Conservation (phyloP, 495 filamentous ascomycete genomes). For the Aspergillus conjunctus region DNA sequence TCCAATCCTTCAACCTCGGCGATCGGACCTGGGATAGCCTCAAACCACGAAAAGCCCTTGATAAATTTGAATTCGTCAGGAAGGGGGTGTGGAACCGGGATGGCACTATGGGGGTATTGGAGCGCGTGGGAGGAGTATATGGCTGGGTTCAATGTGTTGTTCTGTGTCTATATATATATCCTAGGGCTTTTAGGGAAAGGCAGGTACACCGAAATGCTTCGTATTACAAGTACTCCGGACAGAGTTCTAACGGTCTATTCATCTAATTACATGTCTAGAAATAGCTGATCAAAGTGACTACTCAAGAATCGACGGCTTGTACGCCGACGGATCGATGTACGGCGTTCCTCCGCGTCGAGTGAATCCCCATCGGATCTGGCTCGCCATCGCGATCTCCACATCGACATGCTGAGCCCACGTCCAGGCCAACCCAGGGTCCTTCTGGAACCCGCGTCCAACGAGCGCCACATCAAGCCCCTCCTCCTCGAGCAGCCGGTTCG, state of each 20-base stretch:
- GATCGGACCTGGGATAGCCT: slow-evolving; percentile 24
- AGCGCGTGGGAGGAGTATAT: neutral
- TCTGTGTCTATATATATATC: no score
- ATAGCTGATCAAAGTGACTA: neutral
- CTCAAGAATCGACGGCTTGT: slow-evolving; percentile 24
- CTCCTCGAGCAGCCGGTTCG: slow-evolving; percentile 58
- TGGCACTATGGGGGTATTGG: neutral
- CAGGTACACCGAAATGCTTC: neutral
- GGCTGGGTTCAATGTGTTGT: neutral
- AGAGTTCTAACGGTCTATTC: neutral
- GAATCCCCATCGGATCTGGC: slow-evolving; percentile 64
- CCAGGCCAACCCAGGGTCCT: slow-evolving; percentile 66
- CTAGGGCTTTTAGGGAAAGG: neutral
- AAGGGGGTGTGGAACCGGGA: neutral
- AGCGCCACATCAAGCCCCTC: slow-evolving; percentile 61
- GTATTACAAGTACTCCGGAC: neutral
- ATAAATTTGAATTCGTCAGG: neutral
- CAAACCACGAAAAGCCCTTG: slow-evolving; percentile 12
- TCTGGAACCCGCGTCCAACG: slow-evolving; percentile 67
- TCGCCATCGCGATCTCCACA: slow-evolving; percentile 57
- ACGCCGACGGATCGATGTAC: slow-evolving; percentile 22
- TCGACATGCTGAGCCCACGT: slow-evolving; percentile 65
- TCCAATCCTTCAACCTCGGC: no score
- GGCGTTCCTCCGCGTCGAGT: slow-evolving; percentile 23
- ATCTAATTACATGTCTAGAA: neutral